Evolutionary conservation across 805 yeast genomes (phyloP).

Genomic region (Kluyveromyces starmeri): DNA sequence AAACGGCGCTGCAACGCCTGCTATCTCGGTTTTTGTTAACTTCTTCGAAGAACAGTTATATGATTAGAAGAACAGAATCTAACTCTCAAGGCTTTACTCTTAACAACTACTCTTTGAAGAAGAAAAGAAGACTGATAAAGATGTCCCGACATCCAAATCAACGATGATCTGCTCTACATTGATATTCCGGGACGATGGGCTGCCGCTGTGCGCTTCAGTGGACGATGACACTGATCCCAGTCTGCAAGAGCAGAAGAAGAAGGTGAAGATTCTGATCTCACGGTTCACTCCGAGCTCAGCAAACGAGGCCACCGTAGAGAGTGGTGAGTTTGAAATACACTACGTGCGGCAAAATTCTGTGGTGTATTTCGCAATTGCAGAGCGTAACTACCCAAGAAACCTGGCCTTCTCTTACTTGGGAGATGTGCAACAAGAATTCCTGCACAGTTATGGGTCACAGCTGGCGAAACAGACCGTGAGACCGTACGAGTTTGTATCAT

Average conservation of each 20-base stretch:
- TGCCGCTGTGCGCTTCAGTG: slow-evolving; percentile 86
- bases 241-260: slow-evolving; percentile 70
- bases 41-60: no score
- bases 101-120: no score
- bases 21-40: no score
- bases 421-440: slow-evolving; percentile 77
- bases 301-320: slow-evolving; percentile 75
- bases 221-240: slow-evolving; percentile 64
- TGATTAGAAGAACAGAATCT: no score
- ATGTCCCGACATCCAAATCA: no score
- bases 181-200: slow-evolving; percentile 59
- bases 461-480: slow-evolving; percentile 57
- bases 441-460: slow-evolving; percentile 63
- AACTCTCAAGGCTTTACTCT: no score
- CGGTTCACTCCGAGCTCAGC: slow-evolving; percentile 74
- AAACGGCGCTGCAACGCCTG: no score
- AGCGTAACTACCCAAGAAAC: slow-evolving; percentile 73
- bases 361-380: slow-evolving; percentile 71
- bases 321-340: slow-evolving; percentile 64
- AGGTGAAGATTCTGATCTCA: slow-evolving; percentile 66
- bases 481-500: slow-evolving; percentile 84
- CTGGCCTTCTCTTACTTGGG: slow-evolving; percentile 79
- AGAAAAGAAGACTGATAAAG: no score
- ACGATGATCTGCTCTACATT: slow-evolving; percentile 59
- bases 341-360: slow-evolving; percentile 59